Evolutionary conservation across 257 asterid genomes (phyloP), one percentile per base, ranked within the genome.

Genomic region (Lycium ferocissimum): DNA sequence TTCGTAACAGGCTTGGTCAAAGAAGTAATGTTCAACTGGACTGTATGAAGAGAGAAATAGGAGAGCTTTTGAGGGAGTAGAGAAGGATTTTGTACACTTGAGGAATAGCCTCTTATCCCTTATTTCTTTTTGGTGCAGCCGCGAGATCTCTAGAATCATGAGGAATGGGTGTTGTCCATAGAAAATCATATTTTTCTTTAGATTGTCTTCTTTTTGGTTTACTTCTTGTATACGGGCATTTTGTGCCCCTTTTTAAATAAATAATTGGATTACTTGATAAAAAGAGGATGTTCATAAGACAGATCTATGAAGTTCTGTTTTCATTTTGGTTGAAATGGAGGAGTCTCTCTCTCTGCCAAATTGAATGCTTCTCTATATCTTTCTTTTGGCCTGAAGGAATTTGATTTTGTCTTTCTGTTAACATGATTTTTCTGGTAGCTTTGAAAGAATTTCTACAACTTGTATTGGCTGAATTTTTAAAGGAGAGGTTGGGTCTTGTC

Each of bases 201-300:
- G 6, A 40, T 40, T 40, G 45, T 40, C 45, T 40, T 40, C 45
- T 40, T 40, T 40, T 40, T 40, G 45, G 4, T 40, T 40, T 40
- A 40, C 45, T 40, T 40, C n/a, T n/a, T 4, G 45, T 40, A 40
- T 49, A 49, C 1, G 12, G 56, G 56, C 2, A 9, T 49, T 49
- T 8, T 9, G 79, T 18, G 35, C 79, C 49, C n/a, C 9, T 70
- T 38, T 18, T 17, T 8, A 69, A 70, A 4, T 40, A 40, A 17
- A 47, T 40, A 70, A 40, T 70, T 13, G 38, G 78, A 38, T 70
- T 40, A 67, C 76, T 67, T 67, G 76, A 18, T 69, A 7, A 17
- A 67, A 70, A 70, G 78, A 76, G 82, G 65, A 56, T 53, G 33
- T 35, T 70, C 13, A 49, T 49, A 75, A 20, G 81, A 49, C 81